Conservation (phyloP, 2,329 filamentous ascomycete genomes). For the Eutypa lata region DNA sequence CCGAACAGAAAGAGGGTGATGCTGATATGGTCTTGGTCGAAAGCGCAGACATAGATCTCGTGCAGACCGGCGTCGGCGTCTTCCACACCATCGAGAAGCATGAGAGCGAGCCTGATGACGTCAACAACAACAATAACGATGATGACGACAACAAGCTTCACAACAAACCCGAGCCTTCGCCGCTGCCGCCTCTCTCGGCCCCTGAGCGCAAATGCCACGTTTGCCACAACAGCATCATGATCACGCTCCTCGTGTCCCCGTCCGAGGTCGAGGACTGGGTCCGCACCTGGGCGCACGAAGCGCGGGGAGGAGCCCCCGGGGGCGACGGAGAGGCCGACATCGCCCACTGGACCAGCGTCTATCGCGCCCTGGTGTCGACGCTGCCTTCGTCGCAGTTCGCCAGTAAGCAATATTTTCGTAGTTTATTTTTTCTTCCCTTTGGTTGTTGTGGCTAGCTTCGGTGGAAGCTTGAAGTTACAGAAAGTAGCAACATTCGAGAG, state of each 20-base stretch:
- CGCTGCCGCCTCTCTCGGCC: no score
- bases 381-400: slow-evolving; percentile 2
- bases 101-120: background rate
- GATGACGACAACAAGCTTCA: background rate
- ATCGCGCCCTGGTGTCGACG: background rate
- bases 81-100: background rate
- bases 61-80: background rate
- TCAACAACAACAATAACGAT: background rate
- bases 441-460: no score
- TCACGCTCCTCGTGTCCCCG: background rate
- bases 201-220: background rate
- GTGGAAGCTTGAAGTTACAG: no score
- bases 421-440: background rate
- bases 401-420: background rate
- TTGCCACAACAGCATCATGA: background rate
- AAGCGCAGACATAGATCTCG: background rate
- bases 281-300: slow-evolving; percentile 2
- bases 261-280: background rate
- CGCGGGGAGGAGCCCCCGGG: background rate
- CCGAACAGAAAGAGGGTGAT: no score
- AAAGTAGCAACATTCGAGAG: no score
- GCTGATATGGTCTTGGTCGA: no score
- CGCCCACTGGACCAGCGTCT: slow-evolving; percentile 2
- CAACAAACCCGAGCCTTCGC: background rate
- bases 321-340: background rate